These are phyloP conservation scores for Colletotrichum chrysophilum DNA, from an alignment of 2,329 filamentous ascomycete genomes.

Conservation along the genomic window DNA sequence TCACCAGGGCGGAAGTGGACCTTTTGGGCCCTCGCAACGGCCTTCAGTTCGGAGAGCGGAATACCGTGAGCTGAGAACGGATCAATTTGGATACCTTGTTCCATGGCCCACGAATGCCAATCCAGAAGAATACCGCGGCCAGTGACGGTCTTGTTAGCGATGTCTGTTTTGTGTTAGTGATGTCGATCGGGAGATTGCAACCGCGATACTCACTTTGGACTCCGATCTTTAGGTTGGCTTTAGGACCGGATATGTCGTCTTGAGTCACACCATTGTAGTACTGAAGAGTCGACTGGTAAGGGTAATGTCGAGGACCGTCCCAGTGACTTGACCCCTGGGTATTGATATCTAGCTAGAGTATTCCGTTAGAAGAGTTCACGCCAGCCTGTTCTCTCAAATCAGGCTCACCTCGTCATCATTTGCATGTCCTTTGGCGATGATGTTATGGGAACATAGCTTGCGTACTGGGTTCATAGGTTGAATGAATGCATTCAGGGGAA, in stretches of 20 bases:
- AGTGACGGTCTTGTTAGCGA: neutral
- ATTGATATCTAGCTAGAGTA: neutral
- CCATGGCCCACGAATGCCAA: neutral
- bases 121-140: neutral
- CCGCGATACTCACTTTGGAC: neutral
- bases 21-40: neutral
- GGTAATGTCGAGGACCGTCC: conserved; percentile 15
- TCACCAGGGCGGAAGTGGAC: neutral
- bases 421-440: conserved; percentile 24
- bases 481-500: conserved; percentile 3
- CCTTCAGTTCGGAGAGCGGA: neutral
- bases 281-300: conserved; percentile 9
- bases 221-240: neutral
- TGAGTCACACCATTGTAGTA: conserved; percentile 20
- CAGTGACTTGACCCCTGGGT: conserved; percentile 20
- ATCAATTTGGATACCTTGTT: neutral
- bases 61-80: neutral
- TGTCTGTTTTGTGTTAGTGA: neutral
- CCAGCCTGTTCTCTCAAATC: neutral
- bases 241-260: neutral
- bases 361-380: neutral
- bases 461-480: conserved; percentile 18
- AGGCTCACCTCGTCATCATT: conserved; percentile 25
- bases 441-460: conserved; percentile 23
- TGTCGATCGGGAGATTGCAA: neutral